Conservation (phyloP, 805 yeast species). For the Peterozyma toletana region DNA sequence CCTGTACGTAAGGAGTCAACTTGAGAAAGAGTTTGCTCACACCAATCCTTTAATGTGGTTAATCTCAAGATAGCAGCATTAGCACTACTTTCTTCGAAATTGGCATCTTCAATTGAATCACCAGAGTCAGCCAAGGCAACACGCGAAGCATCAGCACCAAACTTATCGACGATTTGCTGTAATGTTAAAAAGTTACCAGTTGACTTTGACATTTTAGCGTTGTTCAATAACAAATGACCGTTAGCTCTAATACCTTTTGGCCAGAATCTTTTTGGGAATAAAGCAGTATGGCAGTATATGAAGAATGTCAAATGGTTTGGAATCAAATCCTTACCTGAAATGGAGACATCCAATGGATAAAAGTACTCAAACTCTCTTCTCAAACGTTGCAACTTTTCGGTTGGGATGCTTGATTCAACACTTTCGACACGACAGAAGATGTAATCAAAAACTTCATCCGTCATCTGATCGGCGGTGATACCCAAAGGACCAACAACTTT, state of each 20-base stretch:
- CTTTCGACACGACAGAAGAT: conserved; percentile 61
- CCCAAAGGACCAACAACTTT: conserved; percentile 61
- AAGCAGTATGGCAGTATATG: conserved; percentile 86
- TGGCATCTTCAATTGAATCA: conserved; percentile 95
- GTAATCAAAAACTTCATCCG: conserved; percentile 90
- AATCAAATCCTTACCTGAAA: conserved; percentile 94
- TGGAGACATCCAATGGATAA: conserved; percentile 87
- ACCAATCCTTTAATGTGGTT: conserved; percentile 91
- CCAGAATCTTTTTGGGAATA: conserved; percentile 89
- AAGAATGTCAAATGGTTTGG: conserved; percentile 96
- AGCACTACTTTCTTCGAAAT: conserved; percentile 93
- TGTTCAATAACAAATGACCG: conserved; percentile 92
- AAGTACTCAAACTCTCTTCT: conserved; percentile 95
- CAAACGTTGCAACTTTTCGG: conserved; percentile 57
- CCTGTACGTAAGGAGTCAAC: conserved; percentile 51
- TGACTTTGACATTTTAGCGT: conserved; percentile 96
- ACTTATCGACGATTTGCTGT: conserved; percentile 75
- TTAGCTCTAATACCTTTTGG: conserved; percentile 91
- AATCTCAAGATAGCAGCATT: conserved; percentile 95
- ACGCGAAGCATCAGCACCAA: conserved; percentile 96
- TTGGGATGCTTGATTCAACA: conserved; percentile 51
- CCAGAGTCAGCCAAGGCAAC: conserved; percentile 98
- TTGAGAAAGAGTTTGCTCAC: conserved; percentile 63
- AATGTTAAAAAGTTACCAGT: conserved; percentile 96
- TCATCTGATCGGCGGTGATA: conserved; percentile 77